These are phyloP conservation scores for Saraca asoca DNA, from an alignment of 331 rosid species.

Conservation along the genomic window DNA sequence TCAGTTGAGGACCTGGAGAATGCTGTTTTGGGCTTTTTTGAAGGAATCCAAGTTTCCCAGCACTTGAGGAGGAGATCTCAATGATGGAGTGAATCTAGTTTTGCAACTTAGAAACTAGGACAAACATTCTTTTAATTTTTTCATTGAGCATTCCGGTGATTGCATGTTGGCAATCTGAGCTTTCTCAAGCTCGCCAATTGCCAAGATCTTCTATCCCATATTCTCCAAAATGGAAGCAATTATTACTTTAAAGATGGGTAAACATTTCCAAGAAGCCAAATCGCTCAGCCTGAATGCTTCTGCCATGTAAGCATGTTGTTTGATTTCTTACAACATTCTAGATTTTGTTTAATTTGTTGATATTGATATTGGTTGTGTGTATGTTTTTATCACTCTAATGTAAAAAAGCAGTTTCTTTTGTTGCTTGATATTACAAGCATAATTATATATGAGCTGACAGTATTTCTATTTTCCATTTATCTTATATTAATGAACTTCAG, in stretches of 20 bases:
- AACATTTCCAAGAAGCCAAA: slow-evolving; percentile 39
- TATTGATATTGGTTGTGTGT: slow-evolving; percentile 60
- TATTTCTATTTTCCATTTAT: slow-evolving; percentile 15
- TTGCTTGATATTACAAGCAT: slow-evolving; percentile 49
- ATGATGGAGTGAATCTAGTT: slow-evolving; percentile 50
- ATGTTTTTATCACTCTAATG: slow-evolving; percentile 45
- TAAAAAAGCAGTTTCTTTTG: slow-evolving; percentile 50
- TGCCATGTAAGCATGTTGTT: slow-evolving; percentile 78
- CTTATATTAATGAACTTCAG: slow-evolving; percentile 8
- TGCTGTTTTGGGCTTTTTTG: slow-evolving; percentile 86
- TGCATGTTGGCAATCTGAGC: slow-evolving; percentile 48
- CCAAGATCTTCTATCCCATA: slow-evolving; percentile 27
- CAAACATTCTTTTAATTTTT: slow-evolving; percentile 74
- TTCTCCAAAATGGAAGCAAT: slow-evolving; percentile 33
- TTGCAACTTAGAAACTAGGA: slow-evolving; percentile 66
- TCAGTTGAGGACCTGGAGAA: slow-evolving; percentile 85
- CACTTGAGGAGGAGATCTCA: slow-evolving; percentile 74
- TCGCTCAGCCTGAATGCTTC: slow-evolving; percentile 65
- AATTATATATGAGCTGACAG: slow-evolving; percentile 27
- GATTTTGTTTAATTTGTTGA: slow-evolving; percentile 69
- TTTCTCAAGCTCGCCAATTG: slow-evolving; percentile 45
- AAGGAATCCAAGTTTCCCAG: slow-evolving; percentile 70
- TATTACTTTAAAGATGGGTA: slow-evolving; percentile 43
- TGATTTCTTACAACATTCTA: slow-evolving; percentile 58
- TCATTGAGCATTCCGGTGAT: slow-evolving; percentile 55